Evolutionary conservation across 768 basidiomycete species (phyloP), one percentile per base, ranked within the genome.

Genomic region (Phylloporus sp.): DNA sequence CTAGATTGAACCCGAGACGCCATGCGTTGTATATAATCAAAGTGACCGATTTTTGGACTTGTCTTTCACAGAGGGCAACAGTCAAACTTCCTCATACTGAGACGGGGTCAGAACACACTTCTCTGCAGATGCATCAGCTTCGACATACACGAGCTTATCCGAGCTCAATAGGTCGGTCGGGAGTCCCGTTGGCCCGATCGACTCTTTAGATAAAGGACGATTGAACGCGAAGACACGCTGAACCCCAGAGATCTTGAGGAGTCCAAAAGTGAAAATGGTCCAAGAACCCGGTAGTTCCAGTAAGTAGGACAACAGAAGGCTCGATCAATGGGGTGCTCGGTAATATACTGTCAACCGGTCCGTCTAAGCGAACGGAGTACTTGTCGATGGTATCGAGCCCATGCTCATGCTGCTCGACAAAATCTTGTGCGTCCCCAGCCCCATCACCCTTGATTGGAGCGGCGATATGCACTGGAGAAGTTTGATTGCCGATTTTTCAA

Each of bases 211-310:
- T 4, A 53, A 56, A 4, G 55, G 57, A 1, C 72, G 62, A 51
- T 75, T 74, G 34, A 73, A 56, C 0, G 69, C 61, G 44, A 71
- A 75, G 3, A 76, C 62, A 16, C 54, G 61, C 26, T 61, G 49
- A 0, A 71, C 66, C 3, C n/a, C 32, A 2, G 55, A 28, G 34
- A 60, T 56, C 16, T 59, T 39, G 35, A 73, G 54, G 3, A 75
- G 57, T 1, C 57, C 57, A 1, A 66, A 63, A 15, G 76, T 56
- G 1, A 75, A 31, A 49, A 72, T 68, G 2, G 72, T 69, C 2
- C 77, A 76, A 2, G 77, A 61, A 5, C 68, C 70, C 77, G 2
- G 76, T 77, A 4, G 72, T 70, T 13, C 77, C 76, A 6, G 77
- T 77, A 7, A 77, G 46, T 3, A 60, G 46, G 1, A 52, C 52